Conservation (phyloP, 768 basidiomycete genomes). For the Amanita pseudoporphyria region DNA sequence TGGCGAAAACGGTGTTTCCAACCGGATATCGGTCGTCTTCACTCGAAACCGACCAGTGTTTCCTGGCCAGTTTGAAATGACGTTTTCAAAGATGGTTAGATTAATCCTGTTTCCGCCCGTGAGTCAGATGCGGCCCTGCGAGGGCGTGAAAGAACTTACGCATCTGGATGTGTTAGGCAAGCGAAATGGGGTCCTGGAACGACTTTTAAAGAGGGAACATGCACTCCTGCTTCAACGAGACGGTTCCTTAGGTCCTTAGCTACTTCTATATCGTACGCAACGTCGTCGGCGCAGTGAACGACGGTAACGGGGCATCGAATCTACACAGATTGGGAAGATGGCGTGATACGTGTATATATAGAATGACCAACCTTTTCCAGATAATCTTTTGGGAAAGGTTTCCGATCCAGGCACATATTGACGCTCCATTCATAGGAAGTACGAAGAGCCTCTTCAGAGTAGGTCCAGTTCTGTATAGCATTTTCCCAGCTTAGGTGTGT, state of each 20-base stretch:
- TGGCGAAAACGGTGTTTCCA: neutral
- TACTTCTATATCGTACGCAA: constrained; percentile 19
- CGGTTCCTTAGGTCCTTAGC: constrained; percentile 14
- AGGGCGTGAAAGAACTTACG: constrained; percentile 11
- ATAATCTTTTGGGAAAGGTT: constrained; percentile 6
- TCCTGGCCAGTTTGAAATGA: neutral
- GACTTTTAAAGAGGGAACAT: constrained; percentile 12
- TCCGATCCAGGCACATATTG: neutral
- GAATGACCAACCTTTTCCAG: constrained; percentile 15
- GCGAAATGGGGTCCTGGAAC: constrained; percentile 22
- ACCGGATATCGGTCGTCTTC: neutral
- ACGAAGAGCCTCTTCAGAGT: neutral
- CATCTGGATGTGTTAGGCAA: constrained; percentile 15
- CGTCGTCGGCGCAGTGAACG: constrained; percentile 21
- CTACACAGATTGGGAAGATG: constrained; percentile 6
- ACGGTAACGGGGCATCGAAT: constrained; percentile 19
- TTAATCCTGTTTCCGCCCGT: neutral
- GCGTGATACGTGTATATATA: neutral
- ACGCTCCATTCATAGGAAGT: neutral
- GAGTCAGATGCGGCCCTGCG: too few species aligned
- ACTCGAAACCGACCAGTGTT: neutral
- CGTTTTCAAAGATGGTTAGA: neutral
- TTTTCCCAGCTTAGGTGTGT: neutral
- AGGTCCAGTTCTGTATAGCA: too few species aligned
- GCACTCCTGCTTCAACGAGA: constrained; percentile 14